Conservation (phyloP, 768 basidiomycete genomes). For the Phylloporus arenicola region DNA sequence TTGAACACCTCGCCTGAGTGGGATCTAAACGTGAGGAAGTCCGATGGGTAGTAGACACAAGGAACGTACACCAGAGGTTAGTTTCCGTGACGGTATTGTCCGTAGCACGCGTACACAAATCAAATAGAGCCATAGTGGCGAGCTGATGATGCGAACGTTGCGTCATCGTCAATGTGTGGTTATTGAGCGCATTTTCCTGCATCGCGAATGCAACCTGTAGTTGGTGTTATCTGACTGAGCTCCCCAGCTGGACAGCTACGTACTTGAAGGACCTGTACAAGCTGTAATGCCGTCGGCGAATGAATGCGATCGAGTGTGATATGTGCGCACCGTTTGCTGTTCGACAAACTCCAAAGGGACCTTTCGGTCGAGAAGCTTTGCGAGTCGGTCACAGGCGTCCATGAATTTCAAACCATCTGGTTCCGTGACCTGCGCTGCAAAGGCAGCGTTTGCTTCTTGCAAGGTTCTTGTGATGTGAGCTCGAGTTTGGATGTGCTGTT, state of each 20-base stretch:
- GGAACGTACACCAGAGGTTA: conserved; percentile 15
- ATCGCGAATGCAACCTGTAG: conserved; percentile 18
- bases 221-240: not conserved
- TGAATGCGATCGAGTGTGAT: not conserved
- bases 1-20: conserved; percentile 6
- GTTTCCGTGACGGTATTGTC: not conserved
- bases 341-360: not conserved
- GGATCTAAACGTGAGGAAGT: conserved; percentile 2
- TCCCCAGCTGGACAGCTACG: not conserved
- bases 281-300: conserved; percentile 7
- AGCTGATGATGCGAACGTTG: conserved; percentile 8
- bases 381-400: conserved; percentile 9
- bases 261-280: conserved; percentile 19
- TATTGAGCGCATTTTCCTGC: conserved; percentile 22
- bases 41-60: not conserved
- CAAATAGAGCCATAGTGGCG: conserved; percentile 4
- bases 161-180: not conserved
- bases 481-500: not conserved
- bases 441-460: conserved; percentile 8
- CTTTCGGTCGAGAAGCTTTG: conserved; percentile 6
- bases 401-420: conserved; percentile 10
- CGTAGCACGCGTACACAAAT: conserved; percentile 4
- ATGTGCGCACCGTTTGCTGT: conserved; percentile 11
- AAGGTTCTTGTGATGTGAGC: conserved; percentile 4
- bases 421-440: conserved; percentile 10